Conservation (phyloP, 75 land plant genomes). For the Adiantum capillusveneris region DNA sequence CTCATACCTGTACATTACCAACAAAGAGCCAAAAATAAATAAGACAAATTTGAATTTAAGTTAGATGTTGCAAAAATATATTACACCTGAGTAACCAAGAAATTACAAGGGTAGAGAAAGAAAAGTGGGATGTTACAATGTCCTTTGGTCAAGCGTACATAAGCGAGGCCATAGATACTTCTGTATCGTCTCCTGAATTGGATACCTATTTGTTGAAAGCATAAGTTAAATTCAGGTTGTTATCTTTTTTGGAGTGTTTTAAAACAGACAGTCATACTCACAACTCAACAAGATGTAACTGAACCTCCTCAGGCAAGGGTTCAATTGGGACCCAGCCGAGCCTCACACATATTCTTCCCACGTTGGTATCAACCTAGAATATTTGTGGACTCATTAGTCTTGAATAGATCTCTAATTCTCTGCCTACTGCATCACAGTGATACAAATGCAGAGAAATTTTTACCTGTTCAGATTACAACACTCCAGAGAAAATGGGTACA, state of each 20-base stretch:
- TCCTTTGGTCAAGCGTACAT: constrained; percentile 59
- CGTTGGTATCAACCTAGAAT: constrained; percentile 91
- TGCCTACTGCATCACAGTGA: no score
- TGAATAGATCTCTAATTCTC: no score
- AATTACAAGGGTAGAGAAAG: background rate
- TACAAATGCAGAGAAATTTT: no score
- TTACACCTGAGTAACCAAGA: background rate
- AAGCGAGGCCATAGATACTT: constrained; percentile 85
- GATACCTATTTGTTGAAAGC: constrained; percentile 44
- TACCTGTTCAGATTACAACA: no score
- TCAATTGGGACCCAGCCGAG: constrained; percentile 98
- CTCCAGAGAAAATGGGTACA: no score
- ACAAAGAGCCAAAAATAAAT: background rate
- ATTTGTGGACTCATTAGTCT: background rate
- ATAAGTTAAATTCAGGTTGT: no score
- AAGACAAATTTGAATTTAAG: background rate
- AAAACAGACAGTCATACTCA: constrained; percentile 27
- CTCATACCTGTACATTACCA: constrained; percentile 54
- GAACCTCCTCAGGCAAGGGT: constrained; percentile 79
- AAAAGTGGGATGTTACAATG: constrained; percentile 41
- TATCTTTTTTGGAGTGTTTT: no score
- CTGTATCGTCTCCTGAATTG: constrained; percentile 62
- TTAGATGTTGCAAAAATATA: background rate
- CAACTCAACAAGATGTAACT: constrained; percentile 83
- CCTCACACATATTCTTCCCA: constrained; percentile 90